A percentile compares a stretch with the other conserved stretches of the same genome.
Conservation (phyloP, 2,329 filamentous ascomycete species). For the Aspergillus versicolor region DNA sequence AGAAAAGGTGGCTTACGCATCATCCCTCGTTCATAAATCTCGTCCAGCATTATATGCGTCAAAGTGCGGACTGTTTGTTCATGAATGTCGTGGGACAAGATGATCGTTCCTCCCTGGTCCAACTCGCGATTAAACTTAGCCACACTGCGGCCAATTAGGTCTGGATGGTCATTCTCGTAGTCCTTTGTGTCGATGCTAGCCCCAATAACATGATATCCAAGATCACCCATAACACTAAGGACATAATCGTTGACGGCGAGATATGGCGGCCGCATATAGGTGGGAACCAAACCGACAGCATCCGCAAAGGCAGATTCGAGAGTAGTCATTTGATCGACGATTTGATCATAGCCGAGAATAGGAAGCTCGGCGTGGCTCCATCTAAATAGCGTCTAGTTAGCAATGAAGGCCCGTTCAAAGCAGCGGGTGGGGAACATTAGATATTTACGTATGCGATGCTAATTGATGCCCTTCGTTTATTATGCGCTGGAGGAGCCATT, state of each 20-base stretch:
- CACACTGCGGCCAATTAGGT: slow-evolving; percentile 29
- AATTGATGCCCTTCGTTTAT: slow-evolving; percentile 46
- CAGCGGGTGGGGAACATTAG: neutral
- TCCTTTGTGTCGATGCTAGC: slow-evolving; percentile 47
- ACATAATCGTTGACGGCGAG: slow-evolving; percentile 35
- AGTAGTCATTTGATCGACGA: slow-evolving; percentile 41
- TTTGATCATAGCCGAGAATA: slow-evolving; percentile 29
- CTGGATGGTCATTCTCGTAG: slow-evolving; percentile 36
- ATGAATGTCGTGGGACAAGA: slow-evolving; percentile 41
- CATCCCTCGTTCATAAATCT: slow-evolving; percentile 44
- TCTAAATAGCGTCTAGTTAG: slow-evolving; percentile 17
- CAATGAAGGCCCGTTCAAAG: neutral
- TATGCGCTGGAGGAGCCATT: slow-evolving; percentile 31
- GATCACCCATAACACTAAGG: slow-evolving; percentile 35
- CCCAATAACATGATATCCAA: slow-evolving; percentile 48
- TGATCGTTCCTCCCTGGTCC: slow-evolving; percentile 32
- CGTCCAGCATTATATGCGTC: slow-evolving; percentile 33
- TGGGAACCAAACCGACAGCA: slow-evolving; percentile 46
- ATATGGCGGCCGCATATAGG: slow-evolving; percentile 51
- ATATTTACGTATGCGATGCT: slow-evolving; percentile 45
- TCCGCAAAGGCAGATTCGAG: slow-evolving; percentile 41
- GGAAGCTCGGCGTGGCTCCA: slow-evolving; percentile 43
- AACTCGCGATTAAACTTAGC: slow-evolving; percentile 33
- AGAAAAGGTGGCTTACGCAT: slow-evolving; percentile 21
- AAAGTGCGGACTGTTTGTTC: slow-evolving; percentile 35